A percentile compares a stretch with the other conserved stretches of the same genome.
Conservation (phyloP, 1,284 basidiomycete genomes). For the Boletus hoseneyae region DNA sequence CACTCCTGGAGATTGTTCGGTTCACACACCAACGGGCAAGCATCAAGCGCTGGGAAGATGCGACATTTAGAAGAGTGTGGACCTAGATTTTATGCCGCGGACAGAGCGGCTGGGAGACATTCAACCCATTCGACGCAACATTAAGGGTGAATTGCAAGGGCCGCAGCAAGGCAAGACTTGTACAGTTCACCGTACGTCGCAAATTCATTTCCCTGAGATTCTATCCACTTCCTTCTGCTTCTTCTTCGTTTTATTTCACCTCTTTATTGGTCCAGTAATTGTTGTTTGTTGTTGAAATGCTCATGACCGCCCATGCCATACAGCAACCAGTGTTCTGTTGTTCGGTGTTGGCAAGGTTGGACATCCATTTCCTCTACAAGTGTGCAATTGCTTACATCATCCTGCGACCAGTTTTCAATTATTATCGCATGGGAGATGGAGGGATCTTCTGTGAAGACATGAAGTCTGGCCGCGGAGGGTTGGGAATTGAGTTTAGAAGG, state of each 20-base stretch:
- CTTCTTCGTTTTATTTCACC: not conserved
- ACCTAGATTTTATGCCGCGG: slow-evolving; percentile 47
- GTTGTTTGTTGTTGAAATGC: no score
- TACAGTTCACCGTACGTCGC: slow-evolving; percentile 48
- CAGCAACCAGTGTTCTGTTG: slow-evolving; percentile 67
- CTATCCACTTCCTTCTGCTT: not conserved
- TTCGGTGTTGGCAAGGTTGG: slow-evolving; percentile 81
- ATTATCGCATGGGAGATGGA: not conserved
- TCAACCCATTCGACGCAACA: slow-evolving; percentile 57
- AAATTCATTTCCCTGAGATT: not conserved
- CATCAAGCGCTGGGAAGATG: slow-evolving; percentile 79
- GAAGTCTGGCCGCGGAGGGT: slow-evolving; percentile 41
- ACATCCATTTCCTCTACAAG: slow-evolving; percentile 62
- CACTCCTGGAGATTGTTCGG: slow-evolving; percentile 62
- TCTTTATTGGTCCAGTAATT: not conserved
- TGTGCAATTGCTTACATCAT: slow-evolving; percentile 64
- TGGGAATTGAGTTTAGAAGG: slow-evolving; percentile 64
- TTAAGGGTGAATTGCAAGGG: slow-evolving; percentile 49
- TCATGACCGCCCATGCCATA: not conserved
- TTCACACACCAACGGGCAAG: slow-evolving; percentile 70
- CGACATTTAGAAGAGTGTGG: slow-evolving; percentile 57
- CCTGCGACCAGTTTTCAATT: slow-evolving; percentile 72
- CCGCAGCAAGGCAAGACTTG: slow-evolving; percentile 55
- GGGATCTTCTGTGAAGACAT: not conserved
- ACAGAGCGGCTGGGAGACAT: slow-evolving; percentile 46